Base-by-base conservation (phyloP, 257 asterid species). In the Primulina huaijiensis region DNA sequence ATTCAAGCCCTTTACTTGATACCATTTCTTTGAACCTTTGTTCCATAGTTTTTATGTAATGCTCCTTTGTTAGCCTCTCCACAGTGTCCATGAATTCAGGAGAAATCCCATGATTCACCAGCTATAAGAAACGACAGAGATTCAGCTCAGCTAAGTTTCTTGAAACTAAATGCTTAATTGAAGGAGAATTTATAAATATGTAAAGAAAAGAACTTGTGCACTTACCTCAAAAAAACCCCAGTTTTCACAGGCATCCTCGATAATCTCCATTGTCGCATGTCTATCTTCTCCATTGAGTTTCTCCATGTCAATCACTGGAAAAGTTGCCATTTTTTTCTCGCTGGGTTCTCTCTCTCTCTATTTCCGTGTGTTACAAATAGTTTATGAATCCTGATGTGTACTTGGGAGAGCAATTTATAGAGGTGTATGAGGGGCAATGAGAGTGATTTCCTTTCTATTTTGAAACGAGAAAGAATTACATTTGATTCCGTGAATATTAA, bases 171-270 rank as follows among this genome's bases (percentile, higher is more conserved):
- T 25, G 52, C 52, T 40, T 40, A n/a, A n/a, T n/a, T n/a, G 11
- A 40, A 40, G 46, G 17, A 40, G 3, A 11, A 40, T 11, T 11
- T 11, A 9, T 50, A 17, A 8, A 2, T 16, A 31, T 8, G 16
- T 55, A 38, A 21, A 4, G 7, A 23, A 35, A 14, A 64, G 7
- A 40, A 70, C 12, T 2, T 21, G 29, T 23, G 14, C 59, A 30
- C 27, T n/a, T 70, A 85, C 94, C 94, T 87, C 94, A 82, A 88
- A 88, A 85, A 85, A 88, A 29, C 91, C 95, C 89, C 91, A 88
- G 66, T 85, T 85, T 65, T 83, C 86, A 68, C 94, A 87, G 68
- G 94, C 94, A 77, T 85, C 89, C 64, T 83, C 75, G 20, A 85
- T 87, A 56, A 66, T 65, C 9, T 78, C 91, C 94, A 87, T 83